phyloP scores from a whole-genome alignment of 2,329 filamentous ascomycete genomes.

The Fusarium staphyleae region DNA sequence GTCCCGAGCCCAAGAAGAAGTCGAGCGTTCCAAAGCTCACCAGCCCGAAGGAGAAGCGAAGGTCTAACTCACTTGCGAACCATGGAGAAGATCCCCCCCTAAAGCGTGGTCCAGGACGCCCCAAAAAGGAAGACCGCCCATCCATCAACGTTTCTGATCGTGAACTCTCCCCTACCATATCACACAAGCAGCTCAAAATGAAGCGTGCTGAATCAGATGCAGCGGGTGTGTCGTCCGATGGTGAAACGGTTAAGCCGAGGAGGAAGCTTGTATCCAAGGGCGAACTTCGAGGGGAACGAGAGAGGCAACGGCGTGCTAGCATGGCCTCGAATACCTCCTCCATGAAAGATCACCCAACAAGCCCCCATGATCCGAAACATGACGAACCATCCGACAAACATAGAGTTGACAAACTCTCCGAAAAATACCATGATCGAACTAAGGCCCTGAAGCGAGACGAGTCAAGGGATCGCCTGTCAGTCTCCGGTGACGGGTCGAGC shows the following conservation, averaged over 20 bases:
- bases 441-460: constrained; percentile 69
- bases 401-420: constrained; percentile 49
- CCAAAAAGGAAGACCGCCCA: constrained; percentile 62
- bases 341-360: constrained; percentile 58
- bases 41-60: constrained; percentile 59
- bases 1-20: constrained; percentile 59
- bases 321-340: constrained; percentile 63
- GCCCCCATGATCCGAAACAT: constrained; percentile 57
- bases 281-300: constrained; percentile 65
- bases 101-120: constrained; percentile 61
- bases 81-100: constrained; percentile 57
- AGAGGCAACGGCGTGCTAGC: constrained; percentile 65
- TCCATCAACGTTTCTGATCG: constrained; percentile 59
- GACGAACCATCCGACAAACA: constrained; percentile 60
- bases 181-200: constrained; percentile 58
- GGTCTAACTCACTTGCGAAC: constrained; percentile 51
- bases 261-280: constrained; percentile 70
- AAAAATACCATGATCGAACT: constrained; percentile 66
- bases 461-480: constrained; percentile 61
- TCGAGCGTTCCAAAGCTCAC: constrained; percentile 45
- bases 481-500: constrained; percentile 58
- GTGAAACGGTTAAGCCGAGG: constrained; percentile 64
- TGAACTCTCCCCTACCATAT: constrained; percentile 57
- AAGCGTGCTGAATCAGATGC: constrained; percentile 63
- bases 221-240: constrained; percentile 61